A percentile compares a stretch with the other conserved stretches of the same genome.
Evolutionary conservation across 805 yeast species (phyloP).

Genomic region (Groenewaldozyma salmanticensis): DNA sequence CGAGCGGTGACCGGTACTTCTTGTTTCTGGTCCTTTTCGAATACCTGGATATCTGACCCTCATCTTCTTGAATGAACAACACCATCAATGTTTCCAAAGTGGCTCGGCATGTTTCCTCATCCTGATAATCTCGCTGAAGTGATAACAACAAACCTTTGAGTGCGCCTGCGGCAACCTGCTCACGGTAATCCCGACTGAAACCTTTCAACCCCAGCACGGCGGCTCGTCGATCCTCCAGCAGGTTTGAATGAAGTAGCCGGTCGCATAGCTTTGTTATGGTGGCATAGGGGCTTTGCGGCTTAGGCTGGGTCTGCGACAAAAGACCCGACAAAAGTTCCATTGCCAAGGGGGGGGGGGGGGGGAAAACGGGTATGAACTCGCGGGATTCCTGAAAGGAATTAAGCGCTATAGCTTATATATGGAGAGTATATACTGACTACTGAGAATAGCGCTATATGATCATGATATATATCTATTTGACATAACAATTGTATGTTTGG

Average conservation of each 20-base stretch:
- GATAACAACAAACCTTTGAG: slow-evolving; percentile 62
- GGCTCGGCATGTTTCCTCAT: slow-evolving; percentile 64
- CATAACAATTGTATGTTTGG: no score
- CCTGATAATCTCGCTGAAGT: slow-evolving; percentile 55
- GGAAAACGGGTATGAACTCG: no score
- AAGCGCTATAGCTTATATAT: no score
- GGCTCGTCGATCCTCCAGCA: slow-evolving; percentile 78
- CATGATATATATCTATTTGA: no score
- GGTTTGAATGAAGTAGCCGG: slow-evolving; percentile 69
- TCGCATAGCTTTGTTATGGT: slow-evolving; percentile 86
- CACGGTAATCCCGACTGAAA: slow-evolving; percentile 81
- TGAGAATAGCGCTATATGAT: no score
- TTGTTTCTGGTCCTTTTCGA: slow-evolving; percentile 27
- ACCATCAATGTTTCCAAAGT: slow-evolving; percentile 78
- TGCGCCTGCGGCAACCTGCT: slow-evolving; percentile 81
- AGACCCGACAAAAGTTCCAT: slow-evolving; percentile 29
- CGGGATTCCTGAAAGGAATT: no score
- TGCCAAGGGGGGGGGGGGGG: no score
- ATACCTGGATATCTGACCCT: slow-evolving; percentile 6
- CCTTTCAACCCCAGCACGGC: slow-evolving; percentile 86
- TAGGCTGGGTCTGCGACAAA: slow-evolving; percentile 36
- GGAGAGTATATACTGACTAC: no score
- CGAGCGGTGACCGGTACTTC: slow-evolving; percentile 23
- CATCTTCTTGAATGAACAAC: slow-evolving; percentile 51
- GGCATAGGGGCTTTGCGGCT: slow-evolving; percentile 57